phyloP scores from a whole-genome alignment of 1,284 basidiomycete genomes.

The Irpex lacteus region DNA sequence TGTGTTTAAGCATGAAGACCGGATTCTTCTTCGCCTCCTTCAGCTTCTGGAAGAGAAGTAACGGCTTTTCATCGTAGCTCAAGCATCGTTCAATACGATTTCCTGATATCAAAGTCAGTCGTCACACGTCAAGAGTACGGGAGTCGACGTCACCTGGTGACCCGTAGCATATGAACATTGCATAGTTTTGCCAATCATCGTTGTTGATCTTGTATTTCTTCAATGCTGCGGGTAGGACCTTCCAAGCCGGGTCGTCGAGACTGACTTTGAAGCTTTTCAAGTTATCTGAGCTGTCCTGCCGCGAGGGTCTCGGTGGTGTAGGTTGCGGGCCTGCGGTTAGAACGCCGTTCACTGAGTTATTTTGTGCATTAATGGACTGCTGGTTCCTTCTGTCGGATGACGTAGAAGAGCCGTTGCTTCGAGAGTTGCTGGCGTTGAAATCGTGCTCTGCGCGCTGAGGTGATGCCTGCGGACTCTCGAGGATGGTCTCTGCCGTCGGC shows the following conservation, averaged over 20 bases:
- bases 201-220: conserved; percentile 99
- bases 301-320: conserved; percentile 37
- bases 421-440: conserved; percentile 29
- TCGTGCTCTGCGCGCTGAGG: conserved; percentile 75
- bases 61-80: conserved; percentile 96
- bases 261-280: conserved; percentile 88
- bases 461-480: conserved; percentile 74
- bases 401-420: conserved; percentile 20
- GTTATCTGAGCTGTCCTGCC: conserved; percentile 72
- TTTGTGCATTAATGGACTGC: conserved; percentile 14
- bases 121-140: conserved; percentile 7
- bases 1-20: conserved; percentile 98
- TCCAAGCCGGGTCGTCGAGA: conserved; percentile 96
- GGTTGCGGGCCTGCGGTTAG: conserved; percentile 28
- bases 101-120: conserved; percentile 35
- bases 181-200: conserved; percentile 98
- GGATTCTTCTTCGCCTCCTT: conserved; percentile 98
- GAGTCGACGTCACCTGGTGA: conserved; percentile 62
- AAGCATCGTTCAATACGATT: conserved; percentile 90
- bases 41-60: conserved; percentile 94
- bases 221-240: conserved; percentile 94
- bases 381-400: conserved; percentile 22
- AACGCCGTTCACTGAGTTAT: conserved; percentile 14
- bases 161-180: conserved; percentile 98
- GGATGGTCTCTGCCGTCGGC: conserved; percentile 42